phyloP scores from a whole-genome alignment of 1,284 basidiomycete genomes.

The Microbotryum silenes-acaulis region DNA sequence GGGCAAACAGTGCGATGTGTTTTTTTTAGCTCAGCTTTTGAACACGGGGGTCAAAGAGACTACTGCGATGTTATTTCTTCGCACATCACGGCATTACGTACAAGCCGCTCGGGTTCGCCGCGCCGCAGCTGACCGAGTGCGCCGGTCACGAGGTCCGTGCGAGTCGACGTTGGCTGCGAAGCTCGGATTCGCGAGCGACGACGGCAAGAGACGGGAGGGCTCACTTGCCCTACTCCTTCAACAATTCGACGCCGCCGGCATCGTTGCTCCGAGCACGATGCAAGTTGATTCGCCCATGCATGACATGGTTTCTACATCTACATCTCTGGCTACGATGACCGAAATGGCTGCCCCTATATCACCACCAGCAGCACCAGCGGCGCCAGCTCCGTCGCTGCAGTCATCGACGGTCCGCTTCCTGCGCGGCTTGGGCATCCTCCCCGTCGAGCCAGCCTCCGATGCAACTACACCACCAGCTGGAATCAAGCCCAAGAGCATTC shows the following conservation, averaged over 20 bases:
- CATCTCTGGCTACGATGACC: too few species aligned
- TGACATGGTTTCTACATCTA: background rate
- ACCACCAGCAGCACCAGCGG: background rate
- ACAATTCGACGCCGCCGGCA: background rate
- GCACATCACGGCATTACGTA: conserved; percentile 66
- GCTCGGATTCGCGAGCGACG: too few species aligned
- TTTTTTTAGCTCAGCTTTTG: conserved; percentile 45
- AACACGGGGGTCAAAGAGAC: conserved; percentile 47
- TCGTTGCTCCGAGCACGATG: background rate
- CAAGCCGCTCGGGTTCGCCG: conserved; percentile 47
- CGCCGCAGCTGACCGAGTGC: conserved; percentile 47
- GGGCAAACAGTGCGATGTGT: conserved; percentile 33
- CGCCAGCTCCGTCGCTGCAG: background rate
- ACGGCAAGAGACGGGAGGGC: too few species aligned
- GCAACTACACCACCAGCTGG: background rate
- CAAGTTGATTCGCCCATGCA: background rate
- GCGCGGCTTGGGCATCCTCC: conserved; percentile 3
- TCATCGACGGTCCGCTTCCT: conserved; percentile 14
- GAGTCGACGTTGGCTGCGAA: too few species aligned
- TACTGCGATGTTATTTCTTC: conserved; percentile 62
- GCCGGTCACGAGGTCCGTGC: too few species aligned
- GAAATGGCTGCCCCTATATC: background rate
- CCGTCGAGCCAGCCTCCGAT: background rate
- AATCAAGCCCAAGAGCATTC: background rate
- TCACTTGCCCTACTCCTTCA: too few species aligned